phyloP scores from a whole-genome alignment of 768 basidiomycete genomes.

The Paxillus rubicundulus region DNA sequence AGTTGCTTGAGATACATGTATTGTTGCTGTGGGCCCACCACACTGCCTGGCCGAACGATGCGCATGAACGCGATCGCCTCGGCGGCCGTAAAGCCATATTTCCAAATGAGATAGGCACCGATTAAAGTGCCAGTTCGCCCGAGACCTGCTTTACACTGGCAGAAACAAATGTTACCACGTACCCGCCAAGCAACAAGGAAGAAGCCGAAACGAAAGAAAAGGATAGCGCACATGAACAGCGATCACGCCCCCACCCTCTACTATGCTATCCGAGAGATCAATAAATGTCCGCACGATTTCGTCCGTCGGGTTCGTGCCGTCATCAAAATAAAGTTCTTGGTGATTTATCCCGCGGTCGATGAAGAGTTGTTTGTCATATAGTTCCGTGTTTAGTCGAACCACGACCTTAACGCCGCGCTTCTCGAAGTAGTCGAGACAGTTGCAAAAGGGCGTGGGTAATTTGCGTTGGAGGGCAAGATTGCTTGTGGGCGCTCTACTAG shows the following conservation, averaged over 20 bases:
- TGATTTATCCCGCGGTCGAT: conserved; percentile 83
- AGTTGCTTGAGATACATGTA: conserved; percentile 94
- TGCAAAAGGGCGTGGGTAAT: conserved; percentile 75
- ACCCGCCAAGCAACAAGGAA: conserved; percentile 11
- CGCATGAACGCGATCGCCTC: conserved; percentile 99
- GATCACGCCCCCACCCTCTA: conserved; percentile 77
- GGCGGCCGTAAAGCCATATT: conserved; percentile 93
- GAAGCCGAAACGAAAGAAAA: conserved; percentile 4
- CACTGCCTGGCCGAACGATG: conserved; percentile 90
- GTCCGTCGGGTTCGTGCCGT: conserved; percentile 96
- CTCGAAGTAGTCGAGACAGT: conserved; percentile 92
- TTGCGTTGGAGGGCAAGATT: conserved; percentile 72
- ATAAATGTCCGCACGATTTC: conserved; percentile 93
- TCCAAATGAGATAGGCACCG: conserved; percentile 98
- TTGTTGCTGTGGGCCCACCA: conserved; percentile 91
- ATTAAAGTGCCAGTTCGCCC: conserved; percentile 96
- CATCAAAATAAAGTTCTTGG: conserved; percentile 93
- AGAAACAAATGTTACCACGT: conserved; percentile 20
- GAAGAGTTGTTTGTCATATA: conserved; percentile 84
- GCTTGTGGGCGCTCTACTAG: conserved; percentile 26
- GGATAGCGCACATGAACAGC: conserved; percentile 75
- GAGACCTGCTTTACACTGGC: conserved; percentile 92
- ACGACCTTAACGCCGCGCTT: conserved; percentile 85
- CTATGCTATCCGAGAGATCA: conserved; percentile 73
- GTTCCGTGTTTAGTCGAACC: conserved; percentile 87